These are phyloP conservation scores for Candida pini DNA, from an alignment of 805 yeast species.

Conservation along the genomic window DNA sequence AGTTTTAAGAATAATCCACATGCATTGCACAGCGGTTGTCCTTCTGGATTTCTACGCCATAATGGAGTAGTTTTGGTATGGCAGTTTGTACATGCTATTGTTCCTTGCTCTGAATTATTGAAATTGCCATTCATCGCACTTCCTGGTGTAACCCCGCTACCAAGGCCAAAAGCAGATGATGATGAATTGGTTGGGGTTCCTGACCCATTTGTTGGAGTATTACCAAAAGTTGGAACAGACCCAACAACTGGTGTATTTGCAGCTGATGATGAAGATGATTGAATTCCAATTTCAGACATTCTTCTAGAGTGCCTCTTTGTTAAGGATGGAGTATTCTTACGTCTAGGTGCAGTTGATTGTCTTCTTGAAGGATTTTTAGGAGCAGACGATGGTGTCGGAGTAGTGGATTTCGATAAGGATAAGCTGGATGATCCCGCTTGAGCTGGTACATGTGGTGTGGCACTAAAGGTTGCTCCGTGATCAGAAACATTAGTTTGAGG, in stretches of 20 bases:
- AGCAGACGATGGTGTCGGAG: background rate
- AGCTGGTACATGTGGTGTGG: background rate
- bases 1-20: slow-evolving; percentile 89
- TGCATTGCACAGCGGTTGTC: slow-evolving; percentile 91
- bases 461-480: background rate
- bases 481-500: background rate
- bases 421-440: background rate
- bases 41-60: slow-evolving; percentile 92
- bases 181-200: slow-evolving; percentile 3
- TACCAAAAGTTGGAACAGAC: slow-evolving; percentile 5
- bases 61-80: slow-evolving; percentile 88
- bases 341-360: slow-evolving; percentile 13
- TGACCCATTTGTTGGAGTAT: background rate
- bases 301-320: slow-evolving; percentile 4
- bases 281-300: slow-evolving; percentile 3
- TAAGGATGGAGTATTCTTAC: slow-evolving; percentile 9
- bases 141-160: slow-evolving; percentile 7
- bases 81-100: slow-evolving; percentile 70
- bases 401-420: background rate
- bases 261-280: slow-evolving; percentile 1
- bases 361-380: slow-evolving; percentile 12
- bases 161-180: slow-evolving; percentile 7
- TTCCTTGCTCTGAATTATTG: slow-evolving; percentile 10
- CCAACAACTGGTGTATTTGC: slow-evolving; percentile 11
- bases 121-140: slow-evolving; percentile 5